These are phyloP conservation scores for Phytophthora hybrid DNA, from an alignment of 352 stramenopile genomes.

Conservation along the genomic window DNA sequence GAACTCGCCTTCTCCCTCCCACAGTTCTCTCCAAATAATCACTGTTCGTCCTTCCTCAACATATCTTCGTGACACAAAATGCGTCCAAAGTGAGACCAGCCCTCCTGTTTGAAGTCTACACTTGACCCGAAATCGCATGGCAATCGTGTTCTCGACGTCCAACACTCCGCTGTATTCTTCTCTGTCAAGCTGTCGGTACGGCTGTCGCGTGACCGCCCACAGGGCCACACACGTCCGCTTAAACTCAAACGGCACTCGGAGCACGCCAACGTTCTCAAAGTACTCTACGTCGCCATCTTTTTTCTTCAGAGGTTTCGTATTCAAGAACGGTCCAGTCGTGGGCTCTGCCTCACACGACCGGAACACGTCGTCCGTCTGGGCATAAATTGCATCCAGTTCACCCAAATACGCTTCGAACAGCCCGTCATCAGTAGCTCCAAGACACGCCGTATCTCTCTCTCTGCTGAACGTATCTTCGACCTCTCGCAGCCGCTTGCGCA, in stretches of 20 bases:
- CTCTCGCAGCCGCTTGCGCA: conserved; percentile 22
- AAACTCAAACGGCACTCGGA: conserved; percentile 23
- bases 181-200: conserved; percentile 34
- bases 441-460: neutral
- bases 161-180: conserved; percentile 24
- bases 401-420: conserved; percentile 41
- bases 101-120: conserved; percentile 18
- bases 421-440: conserved; percentile 14
- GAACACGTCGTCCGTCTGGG: conserved; percentile 35
- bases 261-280: conserved; percentile 30
- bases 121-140: conserved; percentile 30
- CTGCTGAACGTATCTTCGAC: neutral
- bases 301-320: conserved; percentile 19
- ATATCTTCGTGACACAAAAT: conserved; percentile 53
- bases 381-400: conserved; percentile 38
- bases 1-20: conserved; percentile 45
- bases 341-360: conserved; percentile 9
- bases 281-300: conserved; percentile 33
- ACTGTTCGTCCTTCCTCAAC: conserved; percentile 52
- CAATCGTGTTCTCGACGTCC: conserved; percentile 20
- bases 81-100: conserved; percentile 19
- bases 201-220: conserved; percentile 26
- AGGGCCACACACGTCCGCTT: conserved; percentile 16
- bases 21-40: conserved; percentile 59
- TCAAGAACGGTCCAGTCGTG: conserved; percentile 22